A percentile compares a stretch with the other conserved stretches of the same genome.
These are phyloP conservation scores for Exserohilum turcica DNA, from an alignment of 2,329 filamentous ascomycete genomes.

Conservation along the genomic window DNA sequence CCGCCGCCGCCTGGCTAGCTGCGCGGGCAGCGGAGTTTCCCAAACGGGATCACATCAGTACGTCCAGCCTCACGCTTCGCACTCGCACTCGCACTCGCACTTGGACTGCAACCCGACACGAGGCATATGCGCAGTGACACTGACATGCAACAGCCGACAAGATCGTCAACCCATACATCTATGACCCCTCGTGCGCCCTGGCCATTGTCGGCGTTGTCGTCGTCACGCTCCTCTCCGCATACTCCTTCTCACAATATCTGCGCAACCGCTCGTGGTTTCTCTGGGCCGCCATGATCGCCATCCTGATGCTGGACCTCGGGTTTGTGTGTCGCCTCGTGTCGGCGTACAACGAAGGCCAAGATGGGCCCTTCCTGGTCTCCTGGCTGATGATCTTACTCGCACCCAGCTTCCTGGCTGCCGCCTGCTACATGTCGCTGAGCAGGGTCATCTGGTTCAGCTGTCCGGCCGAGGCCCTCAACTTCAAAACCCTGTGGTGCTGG, in stretches of 20 bases:
- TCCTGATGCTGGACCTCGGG: constrained; percentile 56
- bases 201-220: constrained; percentile 52
- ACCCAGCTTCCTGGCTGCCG: constrained; percentile 57
- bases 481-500: constrained; percentile 51
- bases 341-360: constrained; percentile 37
- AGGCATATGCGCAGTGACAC: background rate
- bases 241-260: constrained; percentile 42
- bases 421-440: constrained; percentile 57
- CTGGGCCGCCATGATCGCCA: constrained; percentile 41
- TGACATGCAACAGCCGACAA: constrained; percentile 14
- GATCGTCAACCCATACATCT: constrained; percentile 53
- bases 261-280: constrained; percentile 47
- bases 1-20: background rate
- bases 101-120: background rate
- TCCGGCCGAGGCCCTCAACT: constrained; percentile 47
- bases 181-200: constrained; percentile 53
- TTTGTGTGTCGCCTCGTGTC: constrained; percentile 58
- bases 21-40: constrained; percentile 5
- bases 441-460: constrained; percentile 53
- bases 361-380: constrained; percentile 49
- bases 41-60: constrained; percentile 5
- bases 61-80: background rate
- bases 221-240: constrained; percentile 45
- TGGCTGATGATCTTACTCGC: constrained; percentile 56
- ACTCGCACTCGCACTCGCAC: background rate